phyloP scores from a whole-genome alignment of 495 filamentous ascomycete species.

The Aspergillus biplanus region DNA sequence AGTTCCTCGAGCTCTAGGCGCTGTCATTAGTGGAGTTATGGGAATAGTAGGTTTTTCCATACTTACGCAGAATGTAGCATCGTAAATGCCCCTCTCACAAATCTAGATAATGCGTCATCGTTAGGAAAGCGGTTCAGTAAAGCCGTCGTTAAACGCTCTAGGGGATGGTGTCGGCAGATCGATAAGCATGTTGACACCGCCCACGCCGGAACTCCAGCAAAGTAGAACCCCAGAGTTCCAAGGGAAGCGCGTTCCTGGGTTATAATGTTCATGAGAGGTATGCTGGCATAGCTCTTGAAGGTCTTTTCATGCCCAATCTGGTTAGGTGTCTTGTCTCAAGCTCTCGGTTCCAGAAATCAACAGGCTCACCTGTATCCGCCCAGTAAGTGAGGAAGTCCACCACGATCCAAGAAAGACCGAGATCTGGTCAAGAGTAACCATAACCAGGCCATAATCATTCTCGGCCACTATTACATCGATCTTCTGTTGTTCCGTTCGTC shows the following conservation, averaged over 20 bases:
- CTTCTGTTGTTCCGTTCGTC: conserved; percentile 44
- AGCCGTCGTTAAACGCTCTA: conserved; percentile 40
- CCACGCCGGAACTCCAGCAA: conserved; percentile 51
- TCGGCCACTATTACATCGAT: conserved; percentile 49
- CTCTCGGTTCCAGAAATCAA: background rate
- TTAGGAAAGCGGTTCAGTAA: conserved; percentile 34
- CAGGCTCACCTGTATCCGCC: conserved; percentile 49
- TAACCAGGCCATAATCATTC: conserved; percentile 54
- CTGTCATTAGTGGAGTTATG: conserved; percentile 21
- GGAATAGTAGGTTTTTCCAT: background rate
- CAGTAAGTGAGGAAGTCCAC: conserved; percentile 48
- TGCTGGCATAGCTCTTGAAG: conserved; percentile 47
- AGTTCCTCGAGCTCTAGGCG: conserved; percentile 36
- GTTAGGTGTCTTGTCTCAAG: conserved; percentile 7
- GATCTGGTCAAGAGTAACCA: conserved; percentile 46
- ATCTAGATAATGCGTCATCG: conserved; percentile 30
- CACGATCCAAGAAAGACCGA: conserved; percentile 47
- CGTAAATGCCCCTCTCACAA: conserved; percentile 35
- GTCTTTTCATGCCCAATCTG: conserved; percentile 34
- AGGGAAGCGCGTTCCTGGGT: conserved; percentile 38
- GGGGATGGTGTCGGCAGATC: conserved; percentile 44
- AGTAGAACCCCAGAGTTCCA: conserved; percentile 46
- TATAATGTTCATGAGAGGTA: conserved; percentile 44
- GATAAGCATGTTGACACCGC: conserved; percentile 44
- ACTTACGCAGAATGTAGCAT: conserved; percentile 42